phyloP scores from a whole-genome alignment of 768 basidiomycete genomes.

The Lentinula edodes region DNA sequence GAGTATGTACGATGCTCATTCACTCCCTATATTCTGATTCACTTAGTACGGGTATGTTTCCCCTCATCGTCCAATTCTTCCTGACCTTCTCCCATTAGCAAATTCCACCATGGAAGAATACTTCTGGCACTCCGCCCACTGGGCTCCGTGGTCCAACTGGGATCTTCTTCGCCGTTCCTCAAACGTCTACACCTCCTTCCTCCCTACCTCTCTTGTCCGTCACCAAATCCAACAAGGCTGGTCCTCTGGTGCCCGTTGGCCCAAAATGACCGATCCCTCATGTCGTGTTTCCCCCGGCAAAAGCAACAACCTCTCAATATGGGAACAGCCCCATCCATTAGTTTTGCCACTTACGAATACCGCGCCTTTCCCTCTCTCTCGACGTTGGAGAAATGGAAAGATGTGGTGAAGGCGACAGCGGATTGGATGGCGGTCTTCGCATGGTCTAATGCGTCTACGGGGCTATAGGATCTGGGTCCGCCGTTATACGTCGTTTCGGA shows the following conservation, averaged over 20 bases:
- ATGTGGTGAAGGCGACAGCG: conserved; percentile 46
- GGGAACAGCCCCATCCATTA: conserved; percentile 58
- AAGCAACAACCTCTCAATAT: conserved; percentile 58
- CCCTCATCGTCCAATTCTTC: neutral
- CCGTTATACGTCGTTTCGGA: conserved; percentile 56
- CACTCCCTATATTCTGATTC: neutral
- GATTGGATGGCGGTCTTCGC: conserved; percentile 58
- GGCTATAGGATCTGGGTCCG: conserved; percentile 51
- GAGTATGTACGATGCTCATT: neutral
- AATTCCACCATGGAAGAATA: conserved; percentile 61
- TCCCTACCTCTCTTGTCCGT: conserved; percentile 36
- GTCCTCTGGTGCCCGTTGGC: conserved; percentile 52
- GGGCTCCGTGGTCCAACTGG: conserved; percentile 60
- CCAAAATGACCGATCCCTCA: conserved; percentile 58
- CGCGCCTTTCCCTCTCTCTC: conserved; percentile 33
- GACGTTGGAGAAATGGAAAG: conserved; percentile 44
- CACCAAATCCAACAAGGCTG: conserved; percentile 50
- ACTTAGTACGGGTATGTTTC: conserved; percentile 32
- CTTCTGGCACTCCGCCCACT: conserved; percentile 56
- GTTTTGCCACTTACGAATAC: conserved; percentile 53
- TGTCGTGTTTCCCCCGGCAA: conserved; percentile 54
- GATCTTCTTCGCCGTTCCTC: conserved; percentile 42
- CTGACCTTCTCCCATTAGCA: conserved; percentile 23
- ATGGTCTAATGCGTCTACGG: conserved; percentile 42
- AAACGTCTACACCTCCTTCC: conserved; percentile 41